Base-by-base conservation (phyloP, 495 filamentous ascomycete species). In the Entonaema liquescens region DNA sequence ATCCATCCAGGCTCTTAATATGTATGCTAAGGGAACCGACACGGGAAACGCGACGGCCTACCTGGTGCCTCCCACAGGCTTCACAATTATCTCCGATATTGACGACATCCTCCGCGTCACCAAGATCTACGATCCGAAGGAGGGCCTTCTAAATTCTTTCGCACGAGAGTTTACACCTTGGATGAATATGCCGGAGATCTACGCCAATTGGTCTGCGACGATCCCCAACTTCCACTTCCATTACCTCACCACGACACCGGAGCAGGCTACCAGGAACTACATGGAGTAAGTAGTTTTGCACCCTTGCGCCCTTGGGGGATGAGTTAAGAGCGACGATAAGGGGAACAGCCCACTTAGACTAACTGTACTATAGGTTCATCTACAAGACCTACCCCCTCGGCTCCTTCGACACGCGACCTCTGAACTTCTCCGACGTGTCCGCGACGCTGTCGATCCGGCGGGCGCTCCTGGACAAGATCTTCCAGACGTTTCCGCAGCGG, bases 81-180 rank as follows among this genome's bases (percentile, higher is more conserved):
- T 92, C 17, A 92, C 91, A 9, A 83, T 93, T 53, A 81, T 93
- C 61, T 90, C 87, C 29, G 91, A 94, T 71, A 91, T 93, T 67
- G 91, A 93, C 63, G 92, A 94, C 76, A 92, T 93, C 68, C 86
- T 94, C 0, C 89, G 92, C 28, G 79, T 93, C n/a, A 94, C 92
- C 53, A 91, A 92, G 78, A 94, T 94, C 79, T 94, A 92, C 77
- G 74, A 89, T 40, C 92, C 91, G 0, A 82, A 85, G 62, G 80
- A 93, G 74, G 91, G 92, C 17, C 80, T 94, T 0, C 81, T 93
- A 15, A 94, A 94, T 78, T 89, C 90, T 5, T 94, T 94, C 68
- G 91, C 91, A 0, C 84, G 88, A 8, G 81, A 89, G 1, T 94
- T 90, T 79, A 83, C 80, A 0, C 84, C 87, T 0, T 94, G 92